Conservation (phyloP, 2,329 filamentous ascomycete genomes). For the Epicoccum sorghinum region DNA sequence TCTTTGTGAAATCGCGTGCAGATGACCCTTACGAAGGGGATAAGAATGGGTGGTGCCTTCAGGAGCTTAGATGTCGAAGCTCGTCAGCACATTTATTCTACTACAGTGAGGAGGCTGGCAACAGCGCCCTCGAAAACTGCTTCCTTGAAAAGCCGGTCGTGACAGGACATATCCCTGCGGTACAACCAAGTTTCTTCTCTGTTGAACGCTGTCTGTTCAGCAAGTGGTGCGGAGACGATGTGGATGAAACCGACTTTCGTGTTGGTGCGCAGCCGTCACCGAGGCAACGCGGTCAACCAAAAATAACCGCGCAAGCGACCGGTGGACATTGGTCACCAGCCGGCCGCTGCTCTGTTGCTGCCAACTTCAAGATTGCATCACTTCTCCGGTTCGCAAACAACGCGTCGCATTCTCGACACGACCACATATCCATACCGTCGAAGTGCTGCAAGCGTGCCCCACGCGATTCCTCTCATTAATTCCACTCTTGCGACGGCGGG, state of each 20-base stretch:
- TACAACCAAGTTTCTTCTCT: conserved; percentile 16
- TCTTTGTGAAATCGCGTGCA: conserved; percentile 1
- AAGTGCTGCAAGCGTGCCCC: conserved; percentile 10
- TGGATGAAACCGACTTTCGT: conserved; percentile 15
- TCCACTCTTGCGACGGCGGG: conserved; percentile 15
- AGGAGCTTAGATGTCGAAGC: neutral
- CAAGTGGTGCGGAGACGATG: conserved; percentile 13
- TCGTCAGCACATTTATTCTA: neutral
- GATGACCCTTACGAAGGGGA: conserved; percentile 6
- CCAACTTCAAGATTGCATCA: conserved; percentile 18
- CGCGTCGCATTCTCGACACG: conserved; percentile 13
- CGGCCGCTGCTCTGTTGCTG: neutral
- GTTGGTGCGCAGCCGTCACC: conserved; percentile 10
- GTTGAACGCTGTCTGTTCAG: conserved; percentile 11
- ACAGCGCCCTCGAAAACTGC: neutral
- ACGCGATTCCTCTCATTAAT: conserved; percentile 17
- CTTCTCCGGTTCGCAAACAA: conserved; percentile 5
- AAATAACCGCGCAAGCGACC: conserved; percentile 14
- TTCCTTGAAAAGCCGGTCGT: neutral
- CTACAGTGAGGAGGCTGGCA: no score
- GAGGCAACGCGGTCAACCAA: conserved; percentile 16
- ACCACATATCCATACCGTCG: conserved; percentile 7
- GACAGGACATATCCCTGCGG: conserved; percentile 11
- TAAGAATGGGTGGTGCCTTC: neutral
- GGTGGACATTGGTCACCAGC: conserved; percentile 1